Percentiles rank a stretch among this genome's conserved stretches.
Evolutionary conservation across 495 filamentous ascomycete genomes (phyloP).

Genomic region (Neurospora sp.): DNA sequence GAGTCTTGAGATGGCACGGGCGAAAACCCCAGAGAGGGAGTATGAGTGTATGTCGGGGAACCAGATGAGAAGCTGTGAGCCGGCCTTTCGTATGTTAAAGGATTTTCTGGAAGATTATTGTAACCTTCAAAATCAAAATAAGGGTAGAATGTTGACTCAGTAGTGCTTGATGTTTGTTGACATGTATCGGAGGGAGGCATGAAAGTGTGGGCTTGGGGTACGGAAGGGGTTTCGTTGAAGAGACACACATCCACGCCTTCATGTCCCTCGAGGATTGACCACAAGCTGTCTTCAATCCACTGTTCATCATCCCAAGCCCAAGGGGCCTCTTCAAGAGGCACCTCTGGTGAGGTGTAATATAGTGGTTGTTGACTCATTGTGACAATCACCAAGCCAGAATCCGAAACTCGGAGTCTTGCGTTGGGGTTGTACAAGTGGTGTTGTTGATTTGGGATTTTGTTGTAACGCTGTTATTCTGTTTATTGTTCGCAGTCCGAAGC

Average conservation of each 20-base stretch:
- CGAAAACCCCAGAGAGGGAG: background rate
- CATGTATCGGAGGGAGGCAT: background rate
- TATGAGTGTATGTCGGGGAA: background rate
- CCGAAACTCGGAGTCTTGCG: background rate
- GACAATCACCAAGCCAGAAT: background rate
- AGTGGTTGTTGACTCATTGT: background rate
- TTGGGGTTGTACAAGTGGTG: background rate
- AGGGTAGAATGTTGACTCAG: background rate
- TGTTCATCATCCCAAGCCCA: background rate
- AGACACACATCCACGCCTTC: background rate
- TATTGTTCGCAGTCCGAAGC: background rate
- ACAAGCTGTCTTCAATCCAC: background rate
- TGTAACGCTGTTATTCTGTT: background rate
- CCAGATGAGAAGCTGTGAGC: background rate
- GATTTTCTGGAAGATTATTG: background rate
- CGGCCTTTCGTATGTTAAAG: background rate
- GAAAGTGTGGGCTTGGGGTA: background rate
- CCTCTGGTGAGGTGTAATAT: background rate
- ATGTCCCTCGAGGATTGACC: background rate
- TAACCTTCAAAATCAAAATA: background rate
- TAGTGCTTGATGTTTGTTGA: background rate
- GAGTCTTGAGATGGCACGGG: background rate
- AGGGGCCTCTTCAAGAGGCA: background rate
- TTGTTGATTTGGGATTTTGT: background rate
- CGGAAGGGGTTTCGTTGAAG: background rate